Base-by-base conservation (phyloP, 441 rosid species). In the Populus hybrid region DNA sequence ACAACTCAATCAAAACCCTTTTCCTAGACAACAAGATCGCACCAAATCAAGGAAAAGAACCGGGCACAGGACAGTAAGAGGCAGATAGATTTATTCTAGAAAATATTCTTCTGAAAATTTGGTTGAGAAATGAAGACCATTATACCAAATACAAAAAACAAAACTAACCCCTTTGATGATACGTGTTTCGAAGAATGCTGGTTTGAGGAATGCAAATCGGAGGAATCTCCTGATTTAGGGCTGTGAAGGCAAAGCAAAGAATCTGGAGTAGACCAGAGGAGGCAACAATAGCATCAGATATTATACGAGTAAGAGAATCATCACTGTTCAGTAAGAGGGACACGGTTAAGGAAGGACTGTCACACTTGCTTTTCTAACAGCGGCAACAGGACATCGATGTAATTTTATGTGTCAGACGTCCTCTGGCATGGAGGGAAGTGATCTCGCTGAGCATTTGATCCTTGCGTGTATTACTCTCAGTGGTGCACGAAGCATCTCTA, bases 21-120 rank as follows among this genome's bases (percentile, higher is more conserved):
- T 70, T 24, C 67, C 72, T 73, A 77, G 34, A 69, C 11, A 74
- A 69, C 21, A 74, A 73, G 10, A 69, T 4, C 8, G 34, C 20
- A 46, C 2, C 12, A 69, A 42, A 64, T 74, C 35, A 69, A 34
- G 35, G 74, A 38, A 40, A 68, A 32, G 10, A 23, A 46, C 26
- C 10, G 61, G 18, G 69, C 7, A n/a, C n/a, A 63, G 23, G 67
- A 24, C 3, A 5, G n/a, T n/a, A 63, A 28, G n/a, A 63, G 24
- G 67, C 67, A 7, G 67, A 9, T 46, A 63, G 67, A n/a, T 32
- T 21, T 8, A 61, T 23, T 20, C 26, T 63, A 34, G 5, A 46
- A 9, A 10, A 16, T 46, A 18, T 16, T 10, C 35, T 73, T 26
- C 18, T 20, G 30, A 14, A 1, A 66, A 54, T 5, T 2, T 8